These are phyloP conservation scores for Herpetospermum pedunculosum DNA, from an alignment of 306 rosid species.

Conservation along the genomic window DNA sequence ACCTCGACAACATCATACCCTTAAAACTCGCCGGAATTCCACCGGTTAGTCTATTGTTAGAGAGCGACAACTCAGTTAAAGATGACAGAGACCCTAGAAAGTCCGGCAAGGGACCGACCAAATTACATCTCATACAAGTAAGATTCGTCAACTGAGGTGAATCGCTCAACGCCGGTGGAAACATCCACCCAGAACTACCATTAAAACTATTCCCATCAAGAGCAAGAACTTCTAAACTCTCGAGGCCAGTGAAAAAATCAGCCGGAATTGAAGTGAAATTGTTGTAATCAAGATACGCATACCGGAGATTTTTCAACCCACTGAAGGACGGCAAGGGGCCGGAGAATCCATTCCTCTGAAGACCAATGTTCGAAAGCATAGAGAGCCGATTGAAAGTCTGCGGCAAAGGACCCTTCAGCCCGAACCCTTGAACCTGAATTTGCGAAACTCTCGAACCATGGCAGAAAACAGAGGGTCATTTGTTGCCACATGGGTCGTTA, in stretches of 20 bases:
- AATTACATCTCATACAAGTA: conserved; percentile 49
- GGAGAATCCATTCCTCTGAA: conserved; percentile 49
- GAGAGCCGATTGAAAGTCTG: conserved; percentile 49
- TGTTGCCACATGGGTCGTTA: conserved; percentile 61
- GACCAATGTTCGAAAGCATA: conserved; percentile 54
- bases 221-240: conserved; percentile 51
- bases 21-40: conserved; percentile 36
- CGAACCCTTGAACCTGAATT: conserved; percentile 62
- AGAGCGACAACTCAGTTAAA: conserved; percentile 41
- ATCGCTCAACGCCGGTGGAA: conserved; percentile 30
- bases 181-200: conserved; percentile 51
- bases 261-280: conserved; percentile 62
- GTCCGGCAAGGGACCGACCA: conserved; percentile 64
- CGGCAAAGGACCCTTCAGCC: conserved; percentile 61
- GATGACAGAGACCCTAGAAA: conserved; percentile 61
- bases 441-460: conserved; percentile 40
- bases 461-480: conserved; percentile 57
- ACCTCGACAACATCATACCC: conserved; percentile 29
- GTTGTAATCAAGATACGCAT: conserved; percentile 47
- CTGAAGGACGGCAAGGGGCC: conserved; percentile 62
- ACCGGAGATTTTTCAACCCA: conserved; percentile 38
- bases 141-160: conserved; percentile 50
- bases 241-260: conserved; percentile 58
- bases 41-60: conserved; percentile 43
- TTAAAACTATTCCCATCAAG: conserved; percentile 55